These are phyloP conservation scores for Tolypocladium amazonense DNA, from an alignment of 2,329 filamentous ascomycete species.

Conservation along the genomic window DNA sequence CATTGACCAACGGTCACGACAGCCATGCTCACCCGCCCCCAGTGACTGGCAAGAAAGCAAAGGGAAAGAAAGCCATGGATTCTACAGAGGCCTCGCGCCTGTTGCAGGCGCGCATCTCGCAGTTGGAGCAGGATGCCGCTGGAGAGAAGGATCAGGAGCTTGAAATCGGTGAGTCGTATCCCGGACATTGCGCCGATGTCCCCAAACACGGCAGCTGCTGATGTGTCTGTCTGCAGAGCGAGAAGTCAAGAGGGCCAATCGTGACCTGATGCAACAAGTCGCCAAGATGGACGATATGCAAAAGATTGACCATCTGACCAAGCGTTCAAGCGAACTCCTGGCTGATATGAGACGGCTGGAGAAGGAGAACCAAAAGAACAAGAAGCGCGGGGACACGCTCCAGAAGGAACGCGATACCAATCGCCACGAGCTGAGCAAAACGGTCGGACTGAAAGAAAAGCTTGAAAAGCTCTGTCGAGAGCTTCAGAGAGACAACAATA, in stretches of 20 bases:
- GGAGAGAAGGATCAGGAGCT: constrained; percentile 92
- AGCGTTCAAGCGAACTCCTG: constrained; percentile 82
- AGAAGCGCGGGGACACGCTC: constrained; percentile 85
- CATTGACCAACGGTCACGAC: constrained; percentile 30
- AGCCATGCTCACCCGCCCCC: constrained; percentile 25
- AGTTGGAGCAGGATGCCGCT: constrained; percentile 85
- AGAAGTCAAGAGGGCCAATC: constrained; percentile 87
- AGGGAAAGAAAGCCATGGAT: constrained; percentile 75
- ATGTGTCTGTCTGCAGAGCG: constrained; percentile 50
- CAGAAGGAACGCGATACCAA: constrained; percentile 95
- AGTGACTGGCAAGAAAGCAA: constrained; percentile 60
- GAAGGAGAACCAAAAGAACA: constrained; percentile 88
- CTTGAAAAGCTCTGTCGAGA: constrained; percentile 93
- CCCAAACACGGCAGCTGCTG: background rate
- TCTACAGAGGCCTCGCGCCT: constrained; percentile 85
- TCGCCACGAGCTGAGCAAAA: constrained; percentile 81
- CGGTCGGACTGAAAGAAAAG: constrained; percentile 86
- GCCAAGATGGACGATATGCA: constrained; percentile 87
- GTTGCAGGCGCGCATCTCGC: constrained; percentile 85
- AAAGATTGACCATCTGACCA: constrained; percentile 83
- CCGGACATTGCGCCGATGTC: background rate
- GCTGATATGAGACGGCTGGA: constrained; percentile 94
- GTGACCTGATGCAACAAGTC: constrained; percentile 79
- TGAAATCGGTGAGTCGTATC: constrained; percentile 66
- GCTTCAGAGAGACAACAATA: constrained; percentile 94